Evolutionary conservation across 345 rosid species (phyloP).

Genomic region (Isatis tinctoria): DNA sequence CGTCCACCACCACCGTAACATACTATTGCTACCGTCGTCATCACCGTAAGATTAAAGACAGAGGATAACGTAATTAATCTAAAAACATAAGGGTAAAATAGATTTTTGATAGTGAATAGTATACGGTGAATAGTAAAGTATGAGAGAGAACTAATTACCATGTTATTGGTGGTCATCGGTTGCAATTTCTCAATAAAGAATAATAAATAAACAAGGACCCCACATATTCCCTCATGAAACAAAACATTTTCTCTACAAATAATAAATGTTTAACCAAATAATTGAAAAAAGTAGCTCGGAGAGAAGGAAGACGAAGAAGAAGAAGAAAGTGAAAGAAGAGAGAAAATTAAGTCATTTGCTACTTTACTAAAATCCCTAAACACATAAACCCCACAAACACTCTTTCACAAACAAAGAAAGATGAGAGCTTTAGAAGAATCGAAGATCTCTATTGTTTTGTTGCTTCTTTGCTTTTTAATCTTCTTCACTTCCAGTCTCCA

Average conservation of each 20-base stretch:
- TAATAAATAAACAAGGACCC: constrained; percentile 10
- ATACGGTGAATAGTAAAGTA: too few species aligned
- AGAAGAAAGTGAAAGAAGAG: background rate
- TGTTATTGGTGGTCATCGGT: too few species aligned
- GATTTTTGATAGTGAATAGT: too few species aligned
- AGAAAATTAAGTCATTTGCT: background rate
- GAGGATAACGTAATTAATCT: too few species aligned
- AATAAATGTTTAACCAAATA: constrained; percentile 31
- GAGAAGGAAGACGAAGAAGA: background rate
- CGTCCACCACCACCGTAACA: too few species aligned
- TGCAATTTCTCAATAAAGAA: too few species aligned
- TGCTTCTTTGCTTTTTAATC: constrained; percentile 36
- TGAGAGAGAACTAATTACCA: too few species aligned
- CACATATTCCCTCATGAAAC: constrained; percentile 14
- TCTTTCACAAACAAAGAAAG: background rate
- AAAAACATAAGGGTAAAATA: too few species aligned
- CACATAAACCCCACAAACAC: constrained; percentile 9
- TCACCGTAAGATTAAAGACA: too few species aligned
- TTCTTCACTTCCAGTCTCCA: constrained; percentile 35
- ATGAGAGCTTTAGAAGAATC: constrained; percentile 32
- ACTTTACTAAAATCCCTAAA: constrained; percentile 24
- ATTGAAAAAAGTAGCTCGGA: constrained; percentile 27
- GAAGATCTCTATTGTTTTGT: constrained; percentile 30
- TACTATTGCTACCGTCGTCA: too few species aligned
- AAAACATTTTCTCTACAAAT: background rate